phyloP scores from a whole-genome alignment of 2,329 filamentous ascomycete species.

The Epichloe elymi region DNA sequence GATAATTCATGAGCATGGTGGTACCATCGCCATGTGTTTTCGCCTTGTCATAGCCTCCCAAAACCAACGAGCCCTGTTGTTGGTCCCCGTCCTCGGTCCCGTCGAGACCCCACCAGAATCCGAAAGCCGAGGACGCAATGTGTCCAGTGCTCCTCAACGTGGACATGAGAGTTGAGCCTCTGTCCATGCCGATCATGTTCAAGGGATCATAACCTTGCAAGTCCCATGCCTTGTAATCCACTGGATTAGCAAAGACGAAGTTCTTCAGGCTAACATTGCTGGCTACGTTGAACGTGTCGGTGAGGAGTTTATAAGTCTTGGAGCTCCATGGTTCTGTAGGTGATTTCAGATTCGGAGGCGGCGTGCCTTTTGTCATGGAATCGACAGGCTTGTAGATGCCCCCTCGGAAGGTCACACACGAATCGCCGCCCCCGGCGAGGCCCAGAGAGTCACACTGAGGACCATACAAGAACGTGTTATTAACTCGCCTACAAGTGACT shows the following conservation, averaged over 20 bases:
- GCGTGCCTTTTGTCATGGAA: background rate
- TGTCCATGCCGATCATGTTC: constrained; percentile 9
- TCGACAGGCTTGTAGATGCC: background rate
- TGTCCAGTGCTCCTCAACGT: background rate
- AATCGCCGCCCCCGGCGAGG: too few relatives aligned
- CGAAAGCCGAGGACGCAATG: constrained; percentile 4
- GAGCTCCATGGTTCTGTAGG: constrained; percentile 1
- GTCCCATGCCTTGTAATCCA: background rate
- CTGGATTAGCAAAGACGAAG: constrained; percentile 5
- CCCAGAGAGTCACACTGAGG: too few relatives aligned
- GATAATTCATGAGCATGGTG: too few relatives aligned
- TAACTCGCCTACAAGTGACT: too few relatives aligned
- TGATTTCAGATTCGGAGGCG: background rate
- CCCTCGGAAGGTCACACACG: too few relatives aligned
- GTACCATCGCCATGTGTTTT: too few relatives aligned
- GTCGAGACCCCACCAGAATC: constrained; percentile 9
- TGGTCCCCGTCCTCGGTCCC: constrained; percentile 1
- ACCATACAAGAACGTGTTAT: too few relatives aligned
- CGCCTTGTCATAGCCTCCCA: constrained; percentile 4
- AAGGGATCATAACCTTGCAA: constrained; percentile 1
- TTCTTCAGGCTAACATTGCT: background rate
- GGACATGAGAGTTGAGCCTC: constrained; percentile 5
- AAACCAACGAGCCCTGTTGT: constrained; percentile 4
- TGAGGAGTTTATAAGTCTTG: constrained; percentile 6
- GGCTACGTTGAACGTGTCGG: constrained; percentile 3